Base-by-base conservation (phyloP, 805 yeast genomes). In the Komagataella mondaviorum region DNA sequence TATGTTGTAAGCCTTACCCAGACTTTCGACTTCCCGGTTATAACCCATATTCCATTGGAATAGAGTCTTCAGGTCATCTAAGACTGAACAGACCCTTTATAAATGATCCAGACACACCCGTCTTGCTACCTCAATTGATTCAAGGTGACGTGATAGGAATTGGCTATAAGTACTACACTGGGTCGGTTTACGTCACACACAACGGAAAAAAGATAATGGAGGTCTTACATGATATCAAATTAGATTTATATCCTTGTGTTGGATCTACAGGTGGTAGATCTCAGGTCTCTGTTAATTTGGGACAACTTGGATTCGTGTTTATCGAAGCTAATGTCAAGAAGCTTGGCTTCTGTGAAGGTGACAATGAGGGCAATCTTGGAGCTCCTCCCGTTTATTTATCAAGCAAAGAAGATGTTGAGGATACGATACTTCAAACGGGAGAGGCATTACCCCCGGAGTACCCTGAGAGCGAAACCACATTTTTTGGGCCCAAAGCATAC, bases 271-370 rank as follows among this genome's bases (percentile, higher is more conserved):
- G 65, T 62, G 65, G 76, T 64, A 52, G 74, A 54, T 63, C 80
- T 67, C 52, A 74, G 70, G 77, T 76, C 60, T 54, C 77, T 63
- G 69, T 80, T 68, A 56, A 73, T 70, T 55, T 93, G 53, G 99
- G 99, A 16, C 93, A 87, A 57, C 75, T 81, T 52, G 97, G 96
- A 2, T 89, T 79, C 67, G 96, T 90, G 2, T 88, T 77, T 60
- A 87, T 90, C 48, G 96, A 90, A 62, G 96, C 88, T 1, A 88
- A 89, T 62, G 82, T 78, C 14, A 66, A 78, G 52, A 77, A 76
- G 59, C 71, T 76, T 51, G 83, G 82, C 4, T 78, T 78, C 55
- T 74, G 80, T 53, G 75, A 79, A 22, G 71, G 71, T 30, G 72
- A 71, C 50, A 68, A 68, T 53, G 71, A 68, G 51, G 72, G 71